Base-by-base conservation (phyloP, 2,329 filamentous ascomycete species). In the Colletotrichum sp. region DNA sequence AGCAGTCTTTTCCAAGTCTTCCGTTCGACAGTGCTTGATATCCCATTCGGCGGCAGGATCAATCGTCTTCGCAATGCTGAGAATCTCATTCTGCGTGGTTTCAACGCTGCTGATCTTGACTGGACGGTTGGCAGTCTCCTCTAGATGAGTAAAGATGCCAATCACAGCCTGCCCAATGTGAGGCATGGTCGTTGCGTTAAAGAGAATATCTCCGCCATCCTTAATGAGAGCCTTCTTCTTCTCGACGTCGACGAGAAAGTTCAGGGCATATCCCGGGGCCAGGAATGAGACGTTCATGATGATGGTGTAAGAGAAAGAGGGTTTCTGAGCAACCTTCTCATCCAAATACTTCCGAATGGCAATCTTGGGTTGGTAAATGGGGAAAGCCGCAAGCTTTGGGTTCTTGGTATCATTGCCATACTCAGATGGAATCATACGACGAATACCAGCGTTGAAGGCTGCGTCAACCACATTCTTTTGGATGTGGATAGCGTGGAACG, bases 401-500 rank as follows among this genome's bases (percentile, higher is more conserved):
- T 77, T 73, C 60, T 76, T 69, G 26, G 83, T 81, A 81, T 82
- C 81, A 13, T 82, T 84, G 28, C 78, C 77, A 57, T 87, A 92
- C 72, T 92, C 90, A 8, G 87, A 87, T 6, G 90, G 89, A 30
- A 92, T 83, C 81, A 91, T 90, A n/a, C 89, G 85, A 78, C 89
- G 85, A 6, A 92, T 89, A 18, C 89, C 89, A 9, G 89, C 90
- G 13, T 84, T 84, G 36, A 90, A 84, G 28, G 89, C 87, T 2
- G 89, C 90, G 71, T 91, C 88, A 59, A 91, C 87, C 75, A 92
- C 80, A 55, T 84, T 85, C 36, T 83, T 82, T 78, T 92, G 90
- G 28, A 83, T 81, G 77, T 91, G 89, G 8, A 80, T 76, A 7
- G 64, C 74, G 13, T 74, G 39, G 13, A 88, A 80, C 18, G 84